Base-by-base conservation (phyloP, 2,329 filamentous ascomycete genomes). In the Dactylellina sp. region DNA sequence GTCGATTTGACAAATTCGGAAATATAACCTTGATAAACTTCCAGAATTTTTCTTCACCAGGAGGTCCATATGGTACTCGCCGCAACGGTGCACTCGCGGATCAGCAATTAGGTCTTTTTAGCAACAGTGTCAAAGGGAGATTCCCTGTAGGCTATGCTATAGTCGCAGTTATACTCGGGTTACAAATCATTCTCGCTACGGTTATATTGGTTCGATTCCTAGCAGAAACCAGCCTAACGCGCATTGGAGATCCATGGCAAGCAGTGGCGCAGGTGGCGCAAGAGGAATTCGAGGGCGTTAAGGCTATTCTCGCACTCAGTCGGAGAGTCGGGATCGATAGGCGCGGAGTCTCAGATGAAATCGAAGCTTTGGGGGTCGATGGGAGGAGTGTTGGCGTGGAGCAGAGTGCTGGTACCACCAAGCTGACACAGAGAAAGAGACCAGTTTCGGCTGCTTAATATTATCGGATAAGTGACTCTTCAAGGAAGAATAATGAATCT, bases 191-290 rank as follows among this genome's bases (percentile, higher is more conserved):
- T n/a, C 7, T 71, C 0, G 22, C 35, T 6, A 46, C 49, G 5
- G 12, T 62, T 25, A 56, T 71, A 25, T 9, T 71, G 11, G 20
- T 56, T 14, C 25, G 46, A 6, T 71, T 71, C 53, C 16, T 55
- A n/a, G 18, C 7, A 7, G 56, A 71, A 40, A 62, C 65, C 0
- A 55, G 4, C 0, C 47, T 62, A 9, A 62, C 65, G 4, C 47
- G 65, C n/a, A 62, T 71, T 14, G 65, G 65, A 32, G 65, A 71
- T 44, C 40, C 56, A 14, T 71, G 65, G 65, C 65, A 71, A 53
- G 65, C 65, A 7, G 2, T 71, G 12, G 65, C 56, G 1, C 65
- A 71, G 28, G 40, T 71, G 14, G 56, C 63, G 1, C 3, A 18
- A 3, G 44, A 60, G 12, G 63, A 66, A 20, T 57, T 59, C 46